Percentiles rank a stretch among this genome's conserved stretches.
These are phyloP conservation scores for Diaporthe humulicola DNA, from an alignment of 2,329 filamentous ascomycete species.

Conservation along the genomic window DNA sequence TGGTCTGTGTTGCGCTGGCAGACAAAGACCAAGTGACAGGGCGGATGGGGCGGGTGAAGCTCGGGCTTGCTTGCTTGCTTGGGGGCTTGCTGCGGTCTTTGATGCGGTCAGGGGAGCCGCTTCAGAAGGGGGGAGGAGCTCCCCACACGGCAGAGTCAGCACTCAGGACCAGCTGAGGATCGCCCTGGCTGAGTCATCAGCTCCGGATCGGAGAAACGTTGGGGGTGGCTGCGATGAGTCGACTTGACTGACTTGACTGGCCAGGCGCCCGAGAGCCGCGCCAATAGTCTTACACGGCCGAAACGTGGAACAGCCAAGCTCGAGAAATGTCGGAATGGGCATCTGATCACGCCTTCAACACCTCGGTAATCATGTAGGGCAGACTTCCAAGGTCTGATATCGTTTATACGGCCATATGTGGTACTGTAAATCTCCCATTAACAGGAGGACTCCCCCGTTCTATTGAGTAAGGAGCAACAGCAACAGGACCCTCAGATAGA, in stretches of 20 bases:
- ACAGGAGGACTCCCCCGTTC: background rate
- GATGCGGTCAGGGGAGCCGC: conserved; percentile 7
- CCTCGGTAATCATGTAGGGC: background rate
- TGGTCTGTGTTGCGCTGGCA: conserved; percentile 29
- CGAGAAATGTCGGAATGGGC: conserved; percentile 9
- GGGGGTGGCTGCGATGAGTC: background rate
- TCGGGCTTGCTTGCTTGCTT: conserved; percentile 24
- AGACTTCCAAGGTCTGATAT: background rate
- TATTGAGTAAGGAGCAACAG: background rate
- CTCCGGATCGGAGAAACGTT: conserved; percentile 37
- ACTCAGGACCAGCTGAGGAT: conserved; percentile 4
- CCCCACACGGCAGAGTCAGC: conserved; percentile 12
- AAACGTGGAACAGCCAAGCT: conserved; percentile 24
- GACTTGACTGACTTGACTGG: background rate
- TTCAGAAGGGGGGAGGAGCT: conserved; percentile 1
- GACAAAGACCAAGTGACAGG: conserved; percentile 25
- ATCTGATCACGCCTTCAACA: background rate
- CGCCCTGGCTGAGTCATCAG: background rate
- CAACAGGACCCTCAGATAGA: background rate
- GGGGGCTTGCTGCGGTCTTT: conserved; percentile 31
- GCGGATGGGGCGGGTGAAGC: conserved; percentile 34
- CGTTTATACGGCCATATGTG: background rate
- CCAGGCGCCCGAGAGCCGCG: conserved; percentile 8
- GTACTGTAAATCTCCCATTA: background rate
- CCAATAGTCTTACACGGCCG: conserved; percentile 26